Base-by-base conservation (phyloP, 306 rosid genomes). In the Acacia melanoxylon region DNA sequence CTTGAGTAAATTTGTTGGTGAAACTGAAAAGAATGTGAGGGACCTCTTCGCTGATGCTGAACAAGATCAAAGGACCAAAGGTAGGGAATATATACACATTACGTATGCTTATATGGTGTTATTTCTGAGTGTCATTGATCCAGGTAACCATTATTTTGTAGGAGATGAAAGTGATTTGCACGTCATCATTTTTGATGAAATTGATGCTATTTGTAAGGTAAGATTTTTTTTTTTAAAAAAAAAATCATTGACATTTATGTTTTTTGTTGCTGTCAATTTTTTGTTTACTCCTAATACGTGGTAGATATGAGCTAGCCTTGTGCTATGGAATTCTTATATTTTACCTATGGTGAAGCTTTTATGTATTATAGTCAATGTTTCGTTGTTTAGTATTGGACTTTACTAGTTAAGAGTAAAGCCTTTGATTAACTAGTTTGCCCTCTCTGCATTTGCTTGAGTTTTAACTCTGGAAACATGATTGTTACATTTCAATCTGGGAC, bases 31-130 rank as follows among this genome's bases (percentile, higher is more conserved):
- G 87, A 96, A 96, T 78, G 98, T 96, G 41, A 89, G 99, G 84
- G 99, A 96, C 86, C 94, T 96, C 80, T 96, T 96, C 88, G 97
- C 98, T 54, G 99, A 96, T 92, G 99, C 99, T 72, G 99, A 96
- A 86, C 91, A 87, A 72, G 99, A 96, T 78, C 98, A 96, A 82
- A 93, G 90, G 87, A 58, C 89, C 81, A 90, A 29, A 59, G 99
- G 99, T 91, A 88, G 88, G 84, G 84, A 61, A 78, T 69, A 79
- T 68, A 80, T 68, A 86, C 33, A 10, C 75, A 49, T 73, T 75
- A 35, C 67, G 41, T 37, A 35, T 59, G 74, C 79, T 77, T 70
- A 37, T 75, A 72, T 27, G 24, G 58, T 31, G 40, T 77, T 77
- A 45, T 79, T 86, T 79, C 76, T 66, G 69, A 37, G 41, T 37